A percentile compares a stretch with the other conserved stretches of the same genome.
Evolutionary conservation across 805 yeast genomes (phyloP).

Genomic region (Ogataea philodendri): DNA sequence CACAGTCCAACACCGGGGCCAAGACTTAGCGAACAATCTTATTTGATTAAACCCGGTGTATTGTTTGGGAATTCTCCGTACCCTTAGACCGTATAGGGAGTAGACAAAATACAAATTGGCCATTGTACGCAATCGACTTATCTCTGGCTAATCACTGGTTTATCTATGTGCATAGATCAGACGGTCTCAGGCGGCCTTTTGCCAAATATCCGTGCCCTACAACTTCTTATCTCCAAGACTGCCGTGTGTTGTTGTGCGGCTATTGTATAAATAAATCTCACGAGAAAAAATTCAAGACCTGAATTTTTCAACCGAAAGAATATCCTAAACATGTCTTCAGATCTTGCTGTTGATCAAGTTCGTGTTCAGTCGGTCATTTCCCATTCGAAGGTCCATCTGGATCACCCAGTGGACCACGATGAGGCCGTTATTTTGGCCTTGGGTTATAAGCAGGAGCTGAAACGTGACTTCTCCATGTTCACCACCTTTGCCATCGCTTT

Average conservation of each 20-base stretch:
- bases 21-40: slow-evolving; percentile 1
- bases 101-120: too few species aligned
- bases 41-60: too few species aligned
- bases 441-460: slow-evolving; percentile 65
- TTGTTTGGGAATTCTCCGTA: too few species aligned
- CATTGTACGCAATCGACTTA: too few species aligned
- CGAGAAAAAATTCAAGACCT: neutral
- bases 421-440: slow-evolving; percentile 55
- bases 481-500: slow-evolving; percentile 63
- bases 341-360: slow-evolving; percentile 23
- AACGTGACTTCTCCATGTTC: slow-evolving; percentile 56
- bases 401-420: slow-evolving; percentile 47
- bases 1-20: too few species aligned
- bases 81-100: too few species aligned
- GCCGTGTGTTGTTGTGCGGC: slow-evolving; percentile 6
- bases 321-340: slow-evolving; percentile 17
- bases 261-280: slow-evolving; percentile 2
- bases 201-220: neutral
- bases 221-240: slow-evolving; percentile 2
- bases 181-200: too few species aligned
- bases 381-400: slow-evolving; percentile 35
- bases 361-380: slow-evolving; percentile 23
- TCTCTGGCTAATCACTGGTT: too few species aligned
- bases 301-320: neutral
- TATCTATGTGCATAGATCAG: too few species aligned